These are phyloP conservation scores for Ophiocordyceps sinensis DNA, from an alignment of 2,329 filamentous ascomycete genomes.

Conservation along the genomic window DNA sequence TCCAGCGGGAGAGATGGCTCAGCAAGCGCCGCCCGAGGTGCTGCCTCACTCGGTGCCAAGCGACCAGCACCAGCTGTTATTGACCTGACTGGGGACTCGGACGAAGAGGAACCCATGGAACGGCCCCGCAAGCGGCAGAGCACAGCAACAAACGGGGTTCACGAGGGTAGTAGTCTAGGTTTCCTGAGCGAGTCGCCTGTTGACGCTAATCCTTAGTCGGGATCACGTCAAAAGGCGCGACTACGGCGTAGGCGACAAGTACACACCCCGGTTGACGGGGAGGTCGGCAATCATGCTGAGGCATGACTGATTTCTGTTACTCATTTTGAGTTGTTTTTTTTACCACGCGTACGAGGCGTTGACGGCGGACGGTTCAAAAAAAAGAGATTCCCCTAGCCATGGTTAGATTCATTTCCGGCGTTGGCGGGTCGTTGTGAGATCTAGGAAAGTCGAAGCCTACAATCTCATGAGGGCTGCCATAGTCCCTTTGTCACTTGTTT, in stretches of 20 bases:
- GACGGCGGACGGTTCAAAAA: constrained; percentile 5
- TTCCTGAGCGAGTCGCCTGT: constrained; percentile 10
- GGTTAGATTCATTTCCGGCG: too few relatives aligned
- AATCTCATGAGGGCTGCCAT: too few relatives aligned
- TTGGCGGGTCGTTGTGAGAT: too few relatives aligned
- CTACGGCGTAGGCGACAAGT: too few relatives aligned
- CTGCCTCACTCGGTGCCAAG: constrained; percentile 26
- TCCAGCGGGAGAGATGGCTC: constrained; percentile 22
- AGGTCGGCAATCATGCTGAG: too few relatives aligned
- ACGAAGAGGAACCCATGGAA: constrained; percentile 33
- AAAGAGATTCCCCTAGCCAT: constrained; percentile 12
- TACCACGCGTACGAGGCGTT: constrained; percentile 9
- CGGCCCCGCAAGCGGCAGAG: constrained; percentile 33
- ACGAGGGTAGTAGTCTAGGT: constrained; percentile 5
- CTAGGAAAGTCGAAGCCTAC: too few relatives aligned
- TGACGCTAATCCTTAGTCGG: constrained; percentile 8
- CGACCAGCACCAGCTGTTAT: constrained; percentile 38
- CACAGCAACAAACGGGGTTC: constrained; percentile 11
- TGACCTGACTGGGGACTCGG: constrained; percentile 42
- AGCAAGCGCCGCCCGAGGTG: constrained; percentile 18
- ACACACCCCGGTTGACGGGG: too few relatives aligned
- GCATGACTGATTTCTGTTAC: too few relatives aligned
- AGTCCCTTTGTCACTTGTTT: too few relatives aligned
- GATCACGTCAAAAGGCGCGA: neutral
- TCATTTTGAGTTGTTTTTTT: too few relatives aligned